A percentile compares a stretch with the other conserved stretches of the same genome.
Conservation (phyloP, 495 filamentous ascomycete genomes). For the Astrothelium macrocarpum region DNA sequence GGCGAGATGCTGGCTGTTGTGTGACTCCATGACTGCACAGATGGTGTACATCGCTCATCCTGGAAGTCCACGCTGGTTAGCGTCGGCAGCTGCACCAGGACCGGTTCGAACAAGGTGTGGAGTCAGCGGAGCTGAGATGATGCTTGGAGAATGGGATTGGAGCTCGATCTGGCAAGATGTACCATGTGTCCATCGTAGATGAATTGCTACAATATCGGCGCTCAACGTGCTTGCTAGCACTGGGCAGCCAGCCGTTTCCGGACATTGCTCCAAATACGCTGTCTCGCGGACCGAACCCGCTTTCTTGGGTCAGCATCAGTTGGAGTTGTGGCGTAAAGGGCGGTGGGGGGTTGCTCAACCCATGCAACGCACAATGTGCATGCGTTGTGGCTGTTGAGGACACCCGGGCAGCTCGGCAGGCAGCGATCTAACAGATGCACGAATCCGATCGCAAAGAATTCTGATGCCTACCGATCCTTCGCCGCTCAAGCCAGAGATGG, state of each 20-base stretch:
- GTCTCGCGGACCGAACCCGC: not conserved
- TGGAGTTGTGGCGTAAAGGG: slow-evolving; percentile 6
- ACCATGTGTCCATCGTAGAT: not conserved
- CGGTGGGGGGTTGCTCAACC: too few relatives aligned
- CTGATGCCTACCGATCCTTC: not conserved
- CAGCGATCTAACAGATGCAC: not conserved
- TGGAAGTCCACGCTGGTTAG: not conserved
- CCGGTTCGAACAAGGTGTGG: not conserved
- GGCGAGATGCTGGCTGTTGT: too few relatives aligned
- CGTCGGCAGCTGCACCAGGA: not conserved
- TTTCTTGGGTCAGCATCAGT: not conserved
- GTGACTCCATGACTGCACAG: too few relatives aligned
- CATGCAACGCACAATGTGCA: too few relatives aligned
- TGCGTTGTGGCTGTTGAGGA: not conserved
- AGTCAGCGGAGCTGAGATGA: slow-evolving; percentile 2
- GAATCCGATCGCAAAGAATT: not conserved
- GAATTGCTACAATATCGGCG: not conserved
- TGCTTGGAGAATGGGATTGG: not conserved
- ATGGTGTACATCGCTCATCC: too few relatives aligned
- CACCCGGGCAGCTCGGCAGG: not conserved
- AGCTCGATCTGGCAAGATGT: not conserved
- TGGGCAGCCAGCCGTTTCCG: not conserved
- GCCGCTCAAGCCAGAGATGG: too few relatives aligned
- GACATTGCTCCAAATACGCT: not conserved
- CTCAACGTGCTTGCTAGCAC: not conserved